Conservation (phyloP, 176 grass and related monocot genomes). For the Raddia distichophylla region DNA sequence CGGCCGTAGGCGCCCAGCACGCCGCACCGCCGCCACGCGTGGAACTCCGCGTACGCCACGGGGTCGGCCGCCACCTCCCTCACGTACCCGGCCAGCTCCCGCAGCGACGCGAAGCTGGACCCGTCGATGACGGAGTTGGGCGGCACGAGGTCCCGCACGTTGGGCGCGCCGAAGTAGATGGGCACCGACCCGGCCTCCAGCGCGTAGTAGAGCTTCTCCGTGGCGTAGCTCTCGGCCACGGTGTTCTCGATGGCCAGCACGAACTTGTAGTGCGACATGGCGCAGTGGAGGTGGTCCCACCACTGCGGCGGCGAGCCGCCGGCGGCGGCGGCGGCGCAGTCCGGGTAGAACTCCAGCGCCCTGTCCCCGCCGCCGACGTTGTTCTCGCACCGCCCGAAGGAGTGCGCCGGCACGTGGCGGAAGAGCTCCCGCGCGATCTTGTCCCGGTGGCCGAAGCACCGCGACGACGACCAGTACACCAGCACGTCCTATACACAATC, state of each 20-base stretch:
- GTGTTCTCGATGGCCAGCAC: conserved; percentile 71
- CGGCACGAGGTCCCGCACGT: conserved; percentile 58
- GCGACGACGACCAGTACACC: conserved; percentile 68
- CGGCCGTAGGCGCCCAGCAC: conserved; percentile 58
- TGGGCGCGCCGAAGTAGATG: conserved; percentile 58
- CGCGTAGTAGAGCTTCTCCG: conserved; percentile 67
- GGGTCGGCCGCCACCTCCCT: conserved; percentile 57
- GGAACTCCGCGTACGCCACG: conserved; percentile 65
- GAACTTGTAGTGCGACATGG: conserved; percentile 75
- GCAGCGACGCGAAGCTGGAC: conserved; percentile 43
- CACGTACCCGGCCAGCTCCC: conserved; percentile 53
- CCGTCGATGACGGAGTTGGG: conserved; percentile 62
- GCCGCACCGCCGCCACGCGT: conserved; percentile 64
- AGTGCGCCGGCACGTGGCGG: conserved; percentile 47
- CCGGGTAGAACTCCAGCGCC: conserved; percentile 47
- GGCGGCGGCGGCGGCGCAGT: conserved; percentile 35
- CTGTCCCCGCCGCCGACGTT: conserved; percentile 55
- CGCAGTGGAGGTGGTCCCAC: conserved; percentile 71
- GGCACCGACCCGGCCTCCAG: conserved; percentile 58
- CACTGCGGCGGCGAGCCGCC: conserved; percentile 39
- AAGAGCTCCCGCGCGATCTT: conserved; percentile 42
- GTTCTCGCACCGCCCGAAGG: conserved; percentile 58
- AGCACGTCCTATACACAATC: conserved; percentile 49
- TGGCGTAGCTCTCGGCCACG: conserved; percentile 52
- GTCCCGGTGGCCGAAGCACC: conserved; percentile 52